These are phyloP conservation scores for Saitoella complicata DNA, from an alignment of 805 yeast genomes.

Conservation along the genomic window DNA sequence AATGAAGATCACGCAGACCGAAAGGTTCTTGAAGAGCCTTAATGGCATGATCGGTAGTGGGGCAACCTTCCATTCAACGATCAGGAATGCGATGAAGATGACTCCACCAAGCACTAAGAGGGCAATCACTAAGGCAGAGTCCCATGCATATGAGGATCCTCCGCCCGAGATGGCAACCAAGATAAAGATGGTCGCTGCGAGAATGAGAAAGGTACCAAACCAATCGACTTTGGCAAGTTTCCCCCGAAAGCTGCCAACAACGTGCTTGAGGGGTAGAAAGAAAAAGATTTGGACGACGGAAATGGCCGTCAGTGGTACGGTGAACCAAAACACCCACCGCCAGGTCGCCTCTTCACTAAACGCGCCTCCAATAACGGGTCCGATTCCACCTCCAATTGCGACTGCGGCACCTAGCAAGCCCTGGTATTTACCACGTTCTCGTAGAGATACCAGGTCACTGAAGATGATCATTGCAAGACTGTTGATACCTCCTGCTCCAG, in stretches of 20 bases:
- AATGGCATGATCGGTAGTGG: conserved; percentile 41
- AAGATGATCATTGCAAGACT: conserved; percentile 39
- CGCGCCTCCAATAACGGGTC: conserved; percentile 41
- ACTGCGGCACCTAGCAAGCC: conserved; percentile 18
- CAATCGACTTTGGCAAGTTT: conserved; percentile 36
- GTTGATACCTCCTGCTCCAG: conserved; percentile 57
- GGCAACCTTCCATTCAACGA: conserved; percentile 35
- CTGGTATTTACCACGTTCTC: conserved; percentile 18
- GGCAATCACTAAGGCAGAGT: conserved; percentile 23
- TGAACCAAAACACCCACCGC: conserved; percentile 37
- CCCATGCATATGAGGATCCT: conserved; percentile 43
- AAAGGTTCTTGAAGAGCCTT: conserved; percentile 24
- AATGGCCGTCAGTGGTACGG: conserved; percentile 27
- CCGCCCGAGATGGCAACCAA: conserved; percentile 48
- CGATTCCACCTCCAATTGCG: conserved; percentile 29
- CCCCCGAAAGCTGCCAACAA: conserved; percentile 26
- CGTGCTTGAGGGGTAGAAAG: conserved; percentile 19
- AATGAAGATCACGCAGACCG: conserved; percentile 23
- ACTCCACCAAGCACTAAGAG: conserved; percentile 24
- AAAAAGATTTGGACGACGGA: conserved; percentile 19
- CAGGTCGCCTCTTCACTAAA: conserved; percentile 30
- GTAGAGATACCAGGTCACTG: conserved; percentile 37
- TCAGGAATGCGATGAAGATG: conserved; percentile 27
- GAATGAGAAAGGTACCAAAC: conserved; percentile 32
- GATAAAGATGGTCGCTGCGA: conserved; percentile 33